Conservation (phyloP, 441 rosid species). For the Pelargonium fulgidum region DNA sequence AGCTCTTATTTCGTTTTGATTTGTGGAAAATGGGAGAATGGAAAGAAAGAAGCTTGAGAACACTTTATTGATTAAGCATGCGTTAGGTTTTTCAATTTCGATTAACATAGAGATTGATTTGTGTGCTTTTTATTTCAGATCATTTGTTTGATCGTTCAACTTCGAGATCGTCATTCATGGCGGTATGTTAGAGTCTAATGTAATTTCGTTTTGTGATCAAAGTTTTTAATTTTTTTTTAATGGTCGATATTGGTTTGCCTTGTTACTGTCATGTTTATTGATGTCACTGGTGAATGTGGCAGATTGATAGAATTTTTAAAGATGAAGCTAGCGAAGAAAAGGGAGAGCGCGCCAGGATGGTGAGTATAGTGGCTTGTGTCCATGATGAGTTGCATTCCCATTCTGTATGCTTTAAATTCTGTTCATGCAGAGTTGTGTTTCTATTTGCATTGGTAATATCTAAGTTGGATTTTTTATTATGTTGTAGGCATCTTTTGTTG, state of each 20-base stretch:
- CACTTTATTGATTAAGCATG: background rate
- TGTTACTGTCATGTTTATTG: background rate
- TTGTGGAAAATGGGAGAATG: background rate
- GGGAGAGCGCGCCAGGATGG: conserved; percentile 97
- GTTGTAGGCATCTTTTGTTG: conserved; percentile 79
- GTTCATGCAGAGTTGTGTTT: background rate
- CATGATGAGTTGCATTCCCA: background rate
- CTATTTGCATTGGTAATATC: background rate
- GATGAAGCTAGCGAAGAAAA: conserved; percentile 96
- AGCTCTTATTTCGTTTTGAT: background rate
- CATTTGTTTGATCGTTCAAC: background rate
- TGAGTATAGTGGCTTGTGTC: conserved; percentile 22
- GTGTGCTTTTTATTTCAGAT: background rate
- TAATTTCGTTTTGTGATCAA: no score
- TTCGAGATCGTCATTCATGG: background rate
- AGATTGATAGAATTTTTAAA: conserved; percentile 72
- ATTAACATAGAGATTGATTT: background rate
- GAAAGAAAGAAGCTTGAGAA: background rate
- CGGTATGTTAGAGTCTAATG: background rate
- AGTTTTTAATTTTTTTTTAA: background rate
- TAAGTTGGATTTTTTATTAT: background rate
- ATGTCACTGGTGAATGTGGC: conserved; percentile 12
- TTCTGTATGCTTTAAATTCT: background rate
- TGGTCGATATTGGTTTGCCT: background rate
- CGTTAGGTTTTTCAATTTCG: background rate